These are phyloP conservation scores for Elaeis guineensis DNA, from an alignment of 176 grass and related monocot genomes.

Conservation along the genomic window DNA sequence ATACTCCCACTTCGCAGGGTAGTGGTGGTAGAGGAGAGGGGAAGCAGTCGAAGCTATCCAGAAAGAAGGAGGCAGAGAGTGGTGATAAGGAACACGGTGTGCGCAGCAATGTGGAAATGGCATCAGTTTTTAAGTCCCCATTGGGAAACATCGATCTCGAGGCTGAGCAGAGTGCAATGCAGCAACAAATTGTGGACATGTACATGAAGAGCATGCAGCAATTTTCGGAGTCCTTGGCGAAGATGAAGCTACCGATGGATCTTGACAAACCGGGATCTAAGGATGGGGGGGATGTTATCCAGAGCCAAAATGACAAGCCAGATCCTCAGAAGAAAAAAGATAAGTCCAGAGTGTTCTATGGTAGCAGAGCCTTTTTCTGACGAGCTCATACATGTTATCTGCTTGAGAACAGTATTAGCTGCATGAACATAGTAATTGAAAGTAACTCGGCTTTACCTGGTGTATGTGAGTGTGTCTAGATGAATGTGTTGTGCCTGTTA, in stretches of 20 bases:
- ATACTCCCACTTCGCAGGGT: constrained; percentile 46
- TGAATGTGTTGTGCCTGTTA: too few relatives aligned
- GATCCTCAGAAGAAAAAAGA: constrained; percentile 49
- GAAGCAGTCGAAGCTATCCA: not conserved
- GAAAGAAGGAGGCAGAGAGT: not conserved
- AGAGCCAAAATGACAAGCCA: constrained; percentile 26
- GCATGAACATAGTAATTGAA: too few relatives aligned
- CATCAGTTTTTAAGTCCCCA: constrained; percentile 45
- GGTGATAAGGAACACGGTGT: not conserved
- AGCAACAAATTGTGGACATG: constrained; percentile 95
- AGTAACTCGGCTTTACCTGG: too few relatives aligned
- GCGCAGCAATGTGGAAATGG: not conserved
- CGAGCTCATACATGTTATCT: not conserved
- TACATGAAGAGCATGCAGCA: constrained; percentile 95
- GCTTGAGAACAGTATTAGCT: too few relatives aligned
- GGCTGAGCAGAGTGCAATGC: constrained; percentile 71
- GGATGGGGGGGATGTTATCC: constrained; percentile 15
- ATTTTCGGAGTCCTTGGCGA: constrained; percentile 64
- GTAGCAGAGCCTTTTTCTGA: constrained; percentile 97
- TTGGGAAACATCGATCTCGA: constrained; percentile 41
- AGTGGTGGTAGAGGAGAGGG: constrained; percentile 2
- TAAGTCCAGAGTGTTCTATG: constrained; percentile 78
- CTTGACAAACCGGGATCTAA: constrained; percentile 17
- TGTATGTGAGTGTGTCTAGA: too few relatives aligned
- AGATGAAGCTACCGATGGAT: constrained; percentile 70